Evolutionary conservation across 306 rosid species (phyloP).

Genomic region (Rosa persica): DNA sequence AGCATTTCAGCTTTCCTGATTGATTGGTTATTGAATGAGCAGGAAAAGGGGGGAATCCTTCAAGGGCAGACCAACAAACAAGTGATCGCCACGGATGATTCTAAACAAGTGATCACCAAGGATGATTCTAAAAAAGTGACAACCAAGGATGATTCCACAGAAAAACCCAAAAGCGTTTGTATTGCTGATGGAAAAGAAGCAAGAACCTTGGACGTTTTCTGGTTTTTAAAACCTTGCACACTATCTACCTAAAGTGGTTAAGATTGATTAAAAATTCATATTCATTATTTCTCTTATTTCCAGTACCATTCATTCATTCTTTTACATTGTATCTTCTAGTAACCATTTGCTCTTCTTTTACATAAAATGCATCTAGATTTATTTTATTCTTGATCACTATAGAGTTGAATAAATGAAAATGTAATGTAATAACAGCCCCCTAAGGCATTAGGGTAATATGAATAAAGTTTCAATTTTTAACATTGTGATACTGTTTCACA

Average conservation of each 20-base stretch:
- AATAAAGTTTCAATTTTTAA: slow-evolving; percentile 14
- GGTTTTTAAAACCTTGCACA: slow-evolving; percentile 98
- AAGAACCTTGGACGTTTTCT: slow-evolving; percentile 72
- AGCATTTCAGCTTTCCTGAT: neutral
- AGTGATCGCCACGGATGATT: slow-evolving; percentile 26
- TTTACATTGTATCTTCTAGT: slow-evolving; percentile 24
- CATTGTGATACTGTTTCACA: neutral
- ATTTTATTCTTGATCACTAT: neutral
- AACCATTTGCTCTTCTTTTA: slow-evolving; percentile 10
- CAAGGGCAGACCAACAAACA: slow-evolving; percentile 53
- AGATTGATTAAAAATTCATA: slow-evolving; percentile 10
- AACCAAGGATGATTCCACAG: slow-evolving; percentile 31
- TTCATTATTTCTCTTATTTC: slow-evolving; percentile 22
- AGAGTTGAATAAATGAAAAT: slow-evolving; percentile 25
- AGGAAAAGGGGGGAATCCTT: slow-evolving; percentile 74
- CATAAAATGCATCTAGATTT: neutral
- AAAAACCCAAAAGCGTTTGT: slow-evolving; percentile 42
- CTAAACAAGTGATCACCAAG: slow-evolving; percentile 12
- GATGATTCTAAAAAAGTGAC: slow-evolving; percentile 20
- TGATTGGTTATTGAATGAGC: neutral
- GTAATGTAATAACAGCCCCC: slow-evolving; percentile 21
- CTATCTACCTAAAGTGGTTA: slow-evolving; percentile 38
- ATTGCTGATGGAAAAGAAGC: slow-evolving; percentile 63
- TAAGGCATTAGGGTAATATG: slow-evolving; percentile 20
- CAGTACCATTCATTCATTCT: neutral